These are phyloP conservation scores for Tremellales sp. DNA, from an alignment of 1,284 basidiomycete genomes.

Conservation along the genomic window DNA sequence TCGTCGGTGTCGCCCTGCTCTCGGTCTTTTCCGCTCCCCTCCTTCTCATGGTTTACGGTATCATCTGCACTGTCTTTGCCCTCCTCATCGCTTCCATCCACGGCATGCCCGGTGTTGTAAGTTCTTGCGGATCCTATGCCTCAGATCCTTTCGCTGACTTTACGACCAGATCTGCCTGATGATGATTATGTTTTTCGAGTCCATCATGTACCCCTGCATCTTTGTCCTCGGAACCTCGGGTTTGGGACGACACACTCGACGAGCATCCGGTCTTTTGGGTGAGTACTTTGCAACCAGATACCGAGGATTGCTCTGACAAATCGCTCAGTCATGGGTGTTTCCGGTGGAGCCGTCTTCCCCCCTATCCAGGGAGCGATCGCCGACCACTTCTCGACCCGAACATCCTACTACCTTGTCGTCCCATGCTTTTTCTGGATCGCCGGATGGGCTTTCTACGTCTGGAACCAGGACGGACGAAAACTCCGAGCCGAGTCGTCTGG, in stretches of 20 bases:
- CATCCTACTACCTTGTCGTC: slow-evolving; percentile 45
- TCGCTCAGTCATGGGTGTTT: slow-evolving; percentile 52
- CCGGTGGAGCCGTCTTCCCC: slow-evolving; percentile 72
- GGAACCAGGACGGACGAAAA: slow-evolving; percentile 43
- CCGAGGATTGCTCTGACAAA: not conserved
- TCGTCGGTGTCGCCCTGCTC: slow-evolving; percentile 60
- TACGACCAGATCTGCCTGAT: slow-evolving; percentile 66
- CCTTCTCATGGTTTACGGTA: slow-evolving; percentile 57
- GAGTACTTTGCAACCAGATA: slow-evolving; percentile 57
- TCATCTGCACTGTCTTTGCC: slow-evolving; percentile 56
- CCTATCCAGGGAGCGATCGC: slow-evolving; percentile 66
- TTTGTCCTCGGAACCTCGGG: slow-evolving; percentile 66
- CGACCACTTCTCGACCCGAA: slow-evolving; percentile 49
- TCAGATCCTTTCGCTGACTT: too few relatives aligned
- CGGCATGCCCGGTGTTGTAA: slow-evolving; percentile 58
- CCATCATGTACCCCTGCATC: slow-evolving; percentile 55
- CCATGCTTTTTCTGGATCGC: slow-evolving; percentile 48
- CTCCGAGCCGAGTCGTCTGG: slow-evolving; percentile 10
- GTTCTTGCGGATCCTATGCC: too few relatives aligned
- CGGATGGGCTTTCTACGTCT: slow-evolving; percentile 41
- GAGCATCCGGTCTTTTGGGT: slow-evolving; percentile 65
- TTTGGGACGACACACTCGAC: slow-evolving; percentile 65
- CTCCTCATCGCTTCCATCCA: slow-evolving; percentile 56
- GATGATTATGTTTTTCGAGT: slow-evolving; percentile 71
- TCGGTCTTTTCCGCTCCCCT: slow-evolving; percentile 62